phyloP scores from a whole-genome alignment of 2,329 filamentous ascomycete genomes.

The Stromatinia cepivora region DNA sequence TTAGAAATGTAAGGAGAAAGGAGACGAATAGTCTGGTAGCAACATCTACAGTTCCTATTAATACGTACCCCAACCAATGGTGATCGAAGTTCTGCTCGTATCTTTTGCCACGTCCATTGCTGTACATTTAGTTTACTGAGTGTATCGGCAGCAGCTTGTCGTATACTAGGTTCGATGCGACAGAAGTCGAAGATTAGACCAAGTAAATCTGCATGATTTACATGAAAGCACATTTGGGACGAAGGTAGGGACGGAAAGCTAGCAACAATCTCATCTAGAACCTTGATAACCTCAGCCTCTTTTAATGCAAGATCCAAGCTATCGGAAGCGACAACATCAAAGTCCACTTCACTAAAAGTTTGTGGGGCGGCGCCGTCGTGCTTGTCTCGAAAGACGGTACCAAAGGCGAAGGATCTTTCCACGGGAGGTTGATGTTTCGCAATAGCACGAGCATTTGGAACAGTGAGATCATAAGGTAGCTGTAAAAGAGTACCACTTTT shows the following conservation, averaged over 20 bases:
- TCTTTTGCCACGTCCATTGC: constrained; percentile 78
- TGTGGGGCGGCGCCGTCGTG: constrained; percentile 77
- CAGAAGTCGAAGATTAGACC: constrained; percentile 90
- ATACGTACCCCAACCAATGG: constrained; percentile 67
- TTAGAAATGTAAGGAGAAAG: not conserved
- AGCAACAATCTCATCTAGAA: constrained; percentile 85
- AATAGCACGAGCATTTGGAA: constrained; percentile 82
- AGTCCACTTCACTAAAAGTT: constrained; percentile 87
- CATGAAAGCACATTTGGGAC: constrained; percentile 79
- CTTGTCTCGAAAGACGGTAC: constrained; percentile 80
- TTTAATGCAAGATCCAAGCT: constrained; percentile 81
- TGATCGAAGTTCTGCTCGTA: constrained; percentile 79
- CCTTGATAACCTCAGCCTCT: constrained; percentile 91
- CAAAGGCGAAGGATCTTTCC: constrained; percentile 82
- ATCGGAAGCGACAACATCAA: constrained; percentile 88
- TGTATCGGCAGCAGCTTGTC: constrained; percentile 74
- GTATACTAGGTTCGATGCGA: constrained; percentile 68
- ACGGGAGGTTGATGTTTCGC: constrained; percentile 69
- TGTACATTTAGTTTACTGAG: constrained; percentile 85
- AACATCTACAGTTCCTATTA: not conserved
- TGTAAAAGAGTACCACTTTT: constrained; percentile 84
- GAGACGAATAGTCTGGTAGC: not conserved
- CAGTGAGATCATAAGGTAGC: constrained; percentile 88
- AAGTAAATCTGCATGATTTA: constrained; percentile 86
- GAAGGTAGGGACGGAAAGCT: constrained; percentile 74